A percentile compares a stretch with the other conserved stretches of the same genome.
phyloP scores from a whole-genome alignment of 2,329 filamentous ascomycete species.

The Colletotrichum sp. region DNA sequence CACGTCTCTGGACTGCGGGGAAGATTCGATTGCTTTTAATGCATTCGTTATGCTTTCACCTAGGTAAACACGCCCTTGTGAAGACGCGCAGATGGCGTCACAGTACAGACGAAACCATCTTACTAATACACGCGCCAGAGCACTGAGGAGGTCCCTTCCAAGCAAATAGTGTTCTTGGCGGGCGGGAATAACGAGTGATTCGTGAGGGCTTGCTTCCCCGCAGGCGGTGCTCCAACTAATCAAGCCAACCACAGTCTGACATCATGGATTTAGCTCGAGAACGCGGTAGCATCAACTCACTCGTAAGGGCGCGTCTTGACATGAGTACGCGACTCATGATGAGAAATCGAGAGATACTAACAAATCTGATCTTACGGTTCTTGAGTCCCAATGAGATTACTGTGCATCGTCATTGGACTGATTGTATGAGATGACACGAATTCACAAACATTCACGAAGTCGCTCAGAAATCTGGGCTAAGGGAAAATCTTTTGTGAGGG shows the following conservation, averaged over 20 bases:
- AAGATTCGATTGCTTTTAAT: neutral
- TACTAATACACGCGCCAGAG: neutral
- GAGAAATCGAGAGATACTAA: neutral
- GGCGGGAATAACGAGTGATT: neutral
- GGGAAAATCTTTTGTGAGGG: neutral
- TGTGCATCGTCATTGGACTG: neutral
- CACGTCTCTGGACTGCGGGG: neutral
- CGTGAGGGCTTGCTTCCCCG: neutral
- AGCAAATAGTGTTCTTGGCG: neutral
- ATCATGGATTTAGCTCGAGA: neutral
- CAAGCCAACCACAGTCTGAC: neutral
- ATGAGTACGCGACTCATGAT: neutral
- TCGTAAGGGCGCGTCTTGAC: neutral
- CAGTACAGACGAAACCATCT: neutral
- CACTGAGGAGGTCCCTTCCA: neutral
- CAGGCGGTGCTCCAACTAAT: neutral
- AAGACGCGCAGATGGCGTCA: conserved; percentile 8
- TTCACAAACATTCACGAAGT: neutral
- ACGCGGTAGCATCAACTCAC: neutral
- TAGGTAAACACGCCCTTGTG: neutral
- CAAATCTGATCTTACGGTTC: neutral
- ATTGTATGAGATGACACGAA: neutral
- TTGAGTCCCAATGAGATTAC: neutral
- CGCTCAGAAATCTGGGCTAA: neutral
- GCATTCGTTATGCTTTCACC: neutral